phyloP scores from a whole-genome alignment of 2,329 filamentous ascomycete genomes.

The Dactylella cylindrospora region DNA sequence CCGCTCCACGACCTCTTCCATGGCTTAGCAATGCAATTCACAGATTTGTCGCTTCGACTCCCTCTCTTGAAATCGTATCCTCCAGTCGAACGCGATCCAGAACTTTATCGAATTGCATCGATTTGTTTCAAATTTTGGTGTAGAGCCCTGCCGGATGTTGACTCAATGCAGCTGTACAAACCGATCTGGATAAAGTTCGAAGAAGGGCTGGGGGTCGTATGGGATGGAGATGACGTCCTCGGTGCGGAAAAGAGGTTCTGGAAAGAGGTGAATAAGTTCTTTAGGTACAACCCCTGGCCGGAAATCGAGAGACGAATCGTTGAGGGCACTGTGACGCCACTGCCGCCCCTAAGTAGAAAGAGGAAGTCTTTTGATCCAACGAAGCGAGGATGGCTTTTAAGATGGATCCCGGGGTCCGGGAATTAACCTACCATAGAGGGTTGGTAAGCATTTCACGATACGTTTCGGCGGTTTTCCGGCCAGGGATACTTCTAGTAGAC shows the following conservation, averaged over 20 bases:
- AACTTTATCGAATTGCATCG: background rate
- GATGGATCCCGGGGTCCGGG: background rate
- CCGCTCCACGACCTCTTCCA: background rate
- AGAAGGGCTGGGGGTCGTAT: conserved; percentile 1
- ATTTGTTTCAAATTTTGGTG: background rate
- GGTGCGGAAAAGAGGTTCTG: conserved; percentile 1
- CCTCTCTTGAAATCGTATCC: background rate
- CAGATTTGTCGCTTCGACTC: background rate
- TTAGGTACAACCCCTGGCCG: too few species aligned
- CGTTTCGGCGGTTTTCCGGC: too few species aligned
- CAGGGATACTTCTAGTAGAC: too few species aligned
- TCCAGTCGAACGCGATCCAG: background rate
- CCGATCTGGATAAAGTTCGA: background rate
- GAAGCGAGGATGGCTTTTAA: background rate
- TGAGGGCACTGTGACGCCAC: too few species aligned
- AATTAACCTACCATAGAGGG: too few species aligned
- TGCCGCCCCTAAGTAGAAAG: too few species aligned
- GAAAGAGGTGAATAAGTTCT: background rate
- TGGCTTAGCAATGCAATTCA: conserved; percentile 1
- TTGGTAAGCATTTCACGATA: too few species aligned
- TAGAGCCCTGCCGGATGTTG: background rate
- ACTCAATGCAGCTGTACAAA: background rate
- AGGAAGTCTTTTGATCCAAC: too few species aligned
- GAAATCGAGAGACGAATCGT: too few species aligned
- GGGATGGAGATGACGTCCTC: conserved; percentile 14